Conservation (phyloP, 495 filamentous ascomycete species). For the Jackrogersella minutella region DNA sequence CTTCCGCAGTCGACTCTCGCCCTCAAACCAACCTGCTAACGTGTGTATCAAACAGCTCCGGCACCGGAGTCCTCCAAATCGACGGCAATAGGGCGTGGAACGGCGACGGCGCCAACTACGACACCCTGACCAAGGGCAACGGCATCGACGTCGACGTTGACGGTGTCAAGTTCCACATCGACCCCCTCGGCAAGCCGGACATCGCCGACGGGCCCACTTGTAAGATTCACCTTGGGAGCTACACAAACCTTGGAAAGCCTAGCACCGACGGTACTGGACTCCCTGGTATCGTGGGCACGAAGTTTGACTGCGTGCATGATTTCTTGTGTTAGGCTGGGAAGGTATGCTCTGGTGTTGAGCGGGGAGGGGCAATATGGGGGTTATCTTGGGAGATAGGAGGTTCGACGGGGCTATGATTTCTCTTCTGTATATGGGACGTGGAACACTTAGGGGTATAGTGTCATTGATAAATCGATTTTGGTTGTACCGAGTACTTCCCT, state of each 20-base stretch:
- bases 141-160: neutral
- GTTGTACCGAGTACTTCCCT: neutral
- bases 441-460: neutral
- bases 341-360: too few species aligned
- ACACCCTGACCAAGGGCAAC: neutral
- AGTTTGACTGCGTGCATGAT: neutral
- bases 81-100: neutral
- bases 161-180: conserved; percentile 6
- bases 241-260: neutral
- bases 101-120: neutral
- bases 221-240: neutral
- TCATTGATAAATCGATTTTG: neutral
- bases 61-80: neutral
- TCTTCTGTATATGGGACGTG: neutral
- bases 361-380: neutral
- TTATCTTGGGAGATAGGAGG: neutral
- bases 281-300: neutral
- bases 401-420: neutral
- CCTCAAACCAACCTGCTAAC: too few species aligned
- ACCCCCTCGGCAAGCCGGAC: neutral
- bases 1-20: too few species aligned
- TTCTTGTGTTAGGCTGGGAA: neutral
- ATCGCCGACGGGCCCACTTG: neutral
- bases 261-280: neutral
- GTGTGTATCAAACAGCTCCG: neutral